Percentiles rank a stretch among this genome's conserved stretches.
These are phyloP conservation scores for Periglandula ipomoeae DNA, from an alignment of 2,329 filamentous ascomycete species.

Conservation along the genomic window DNA sequence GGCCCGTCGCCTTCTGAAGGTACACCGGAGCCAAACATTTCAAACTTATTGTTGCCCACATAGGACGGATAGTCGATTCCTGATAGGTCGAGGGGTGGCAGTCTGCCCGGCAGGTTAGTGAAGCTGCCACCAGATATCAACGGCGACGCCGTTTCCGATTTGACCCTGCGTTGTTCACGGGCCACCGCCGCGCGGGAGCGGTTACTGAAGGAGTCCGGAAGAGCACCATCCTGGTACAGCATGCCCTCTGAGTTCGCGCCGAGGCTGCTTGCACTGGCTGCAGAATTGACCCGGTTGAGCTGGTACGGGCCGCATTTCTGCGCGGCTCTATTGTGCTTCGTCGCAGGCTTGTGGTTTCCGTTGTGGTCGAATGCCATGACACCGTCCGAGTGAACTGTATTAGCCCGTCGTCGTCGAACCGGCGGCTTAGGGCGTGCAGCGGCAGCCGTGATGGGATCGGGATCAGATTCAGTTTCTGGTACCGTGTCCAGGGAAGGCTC, in stretches of 20 bases:
- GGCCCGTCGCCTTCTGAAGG: conserved; percentile 45
- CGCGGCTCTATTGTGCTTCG: conserved; percentile 51
- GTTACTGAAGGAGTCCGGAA: conserved; percentile 22
- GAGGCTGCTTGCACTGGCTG: conserved; percentile 42
- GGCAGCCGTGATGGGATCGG: conserved; percentile 24
- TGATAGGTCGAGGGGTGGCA: conserved; percentile 52
- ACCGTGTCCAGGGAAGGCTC: conserved; percentile 52
- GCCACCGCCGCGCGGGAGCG: conserved; percentile 28
- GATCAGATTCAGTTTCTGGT: conserved; percentile 53
- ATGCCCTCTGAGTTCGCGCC: conserved; percentile 33
- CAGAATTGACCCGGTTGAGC: conserved; percentile 48
- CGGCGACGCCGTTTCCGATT: conserved; percentile 54
- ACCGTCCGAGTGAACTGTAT: conserved; percentile 53
- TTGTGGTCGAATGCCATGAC: conserved; percentile 52
- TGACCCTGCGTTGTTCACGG: conserved; percentile 42
- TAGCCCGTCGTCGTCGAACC: conserved; percentile 45
- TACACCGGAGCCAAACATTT: conserved; percentile 40
- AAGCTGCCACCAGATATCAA: conserved; percentile 41
- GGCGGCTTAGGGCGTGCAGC: conserved; percentile 30
- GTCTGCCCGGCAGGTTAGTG: conserved; percentile 40
- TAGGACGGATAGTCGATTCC: conserved; percentile 42
- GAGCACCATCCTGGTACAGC: conserved; percentile 28
- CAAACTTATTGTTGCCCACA: conserved; percentile 37
- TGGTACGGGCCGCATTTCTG: conserved; percentile 56
- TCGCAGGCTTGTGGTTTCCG: conserved; percentile 53